phyloP scores from a whole-genome alignment of 495 filamentous ascomycete genomes.

The Staphylotrichum tortipilum region DNA sequence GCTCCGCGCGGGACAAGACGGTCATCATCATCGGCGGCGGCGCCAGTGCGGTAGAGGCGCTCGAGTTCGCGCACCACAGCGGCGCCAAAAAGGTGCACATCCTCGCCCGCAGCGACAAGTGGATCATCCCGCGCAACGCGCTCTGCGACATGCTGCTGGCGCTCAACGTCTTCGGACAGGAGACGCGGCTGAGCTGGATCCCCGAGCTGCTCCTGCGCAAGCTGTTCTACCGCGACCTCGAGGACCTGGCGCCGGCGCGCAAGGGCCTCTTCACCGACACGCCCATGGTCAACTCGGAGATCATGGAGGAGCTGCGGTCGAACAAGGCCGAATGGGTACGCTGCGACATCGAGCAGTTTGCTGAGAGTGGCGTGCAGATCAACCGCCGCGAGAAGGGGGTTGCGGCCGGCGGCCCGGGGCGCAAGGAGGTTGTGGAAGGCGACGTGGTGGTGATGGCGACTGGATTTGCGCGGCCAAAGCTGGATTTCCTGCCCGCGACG shows the following conservation, averaged over 20 bases:
- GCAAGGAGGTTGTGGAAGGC: constrained; percentile 52
- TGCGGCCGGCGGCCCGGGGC: constrained; percentile 63
- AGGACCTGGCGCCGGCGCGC: constrained; percentile 60
- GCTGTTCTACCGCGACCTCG: constrained; percentile 80
- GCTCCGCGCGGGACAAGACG: constrained; percentile 57
- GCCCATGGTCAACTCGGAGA: constrained; percentile 77
- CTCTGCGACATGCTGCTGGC: constrained; percentile 64
- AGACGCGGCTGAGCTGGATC: constrained; percentile 66
- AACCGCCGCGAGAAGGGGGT: constrained; percentile 65
- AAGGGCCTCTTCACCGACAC: constrained; percentile 73
- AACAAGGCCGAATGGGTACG: constrained; percentile 72
- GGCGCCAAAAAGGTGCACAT: constrained; percentile 61
- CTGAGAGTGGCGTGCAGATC: constrained; percentile 56
- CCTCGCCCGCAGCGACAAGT: constrained; percentile 73
- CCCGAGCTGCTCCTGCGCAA: constrained; percentile 65
- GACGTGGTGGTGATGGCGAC: constrained; percentile 82
- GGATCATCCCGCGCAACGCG: constrained; percentile 78
- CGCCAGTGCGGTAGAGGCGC: constrained; percentile 72
- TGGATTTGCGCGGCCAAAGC: constrained; percentile 63
- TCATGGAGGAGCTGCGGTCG: constrained; percentile 67
- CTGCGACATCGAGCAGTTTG: constrained; percentile 63
- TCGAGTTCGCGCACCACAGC: constrained; percentile 67
- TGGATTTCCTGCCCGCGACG: constrained; percentile 63
- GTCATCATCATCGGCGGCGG: constrained; percentile 72
- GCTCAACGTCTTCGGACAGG: constrained; percentile 70